phyloP scores from a whole-genome alignment of 2,329 filamentous ascomycete species.

The Teratosphaeria viscida region DNA sequence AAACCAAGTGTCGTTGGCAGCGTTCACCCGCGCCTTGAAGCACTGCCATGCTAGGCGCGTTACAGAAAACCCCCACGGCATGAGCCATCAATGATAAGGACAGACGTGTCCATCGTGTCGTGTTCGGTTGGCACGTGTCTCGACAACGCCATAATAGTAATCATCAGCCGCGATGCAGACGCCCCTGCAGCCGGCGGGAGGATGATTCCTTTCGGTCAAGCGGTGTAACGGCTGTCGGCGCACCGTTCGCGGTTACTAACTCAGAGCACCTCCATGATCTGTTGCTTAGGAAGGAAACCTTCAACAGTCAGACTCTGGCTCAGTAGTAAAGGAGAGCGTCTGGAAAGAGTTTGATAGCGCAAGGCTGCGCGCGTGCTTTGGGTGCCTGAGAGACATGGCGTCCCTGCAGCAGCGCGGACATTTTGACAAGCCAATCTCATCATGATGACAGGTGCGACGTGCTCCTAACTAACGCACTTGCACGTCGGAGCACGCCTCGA shows the following conservation, averaged over 20 bases:
- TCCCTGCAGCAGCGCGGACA: not conserved
- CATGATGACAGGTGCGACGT: not conserved
- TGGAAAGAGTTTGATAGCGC: not conserved
- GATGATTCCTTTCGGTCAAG: no score
- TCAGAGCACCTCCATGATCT: not conserved
- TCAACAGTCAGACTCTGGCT: no score
- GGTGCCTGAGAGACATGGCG: not conserved
- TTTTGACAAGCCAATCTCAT: not conserved
- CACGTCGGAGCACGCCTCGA: not conserved
- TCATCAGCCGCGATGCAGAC: no score
- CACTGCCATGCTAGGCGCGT: not conserved
- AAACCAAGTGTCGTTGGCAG: not conserved
- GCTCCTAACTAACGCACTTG: not conserved
- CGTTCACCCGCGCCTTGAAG: not conserved
- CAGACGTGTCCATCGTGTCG: no score
- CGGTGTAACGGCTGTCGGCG: not conserved
- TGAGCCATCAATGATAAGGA: no score
- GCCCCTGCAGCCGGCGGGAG: no score
- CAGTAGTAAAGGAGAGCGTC: not conserved
- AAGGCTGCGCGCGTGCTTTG: not conserved
- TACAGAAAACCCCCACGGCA: not conserved
- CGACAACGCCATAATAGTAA: no score
- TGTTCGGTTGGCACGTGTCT: no score
- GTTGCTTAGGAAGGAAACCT: not conserved
- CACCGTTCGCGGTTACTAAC: not conserved